These are phyloP conservation scores for Herpetomonas samuelpessoai DNA, from an alignment of 208 protist species.

Conservation along the genomic window DNA sequence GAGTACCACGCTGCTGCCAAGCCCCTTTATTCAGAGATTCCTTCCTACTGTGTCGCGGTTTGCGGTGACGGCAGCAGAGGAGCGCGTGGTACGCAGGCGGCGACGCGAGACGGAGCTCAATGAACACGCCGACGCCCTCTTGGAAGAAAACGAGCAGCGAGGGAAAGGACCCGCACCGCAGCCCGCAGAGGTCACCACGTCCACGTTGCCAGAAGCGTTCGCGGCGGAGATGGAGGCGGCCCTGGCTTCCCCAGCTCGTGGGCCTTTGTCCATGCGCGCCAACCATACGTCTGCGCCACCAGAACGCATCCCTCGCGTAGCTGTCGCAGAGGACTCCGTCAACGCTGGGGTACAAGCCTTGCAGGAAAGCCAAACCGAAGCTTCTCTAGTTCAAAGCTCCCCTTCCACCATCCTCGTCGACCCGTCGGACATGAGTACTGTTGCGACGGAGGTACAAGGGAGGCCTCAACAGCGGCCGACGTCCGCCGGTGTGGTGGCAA, in stretches of 20 bases:
- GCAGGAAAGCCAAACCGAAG: conserved; percentile 4
- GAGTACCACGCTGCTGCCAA: background rate
- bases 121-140: conserved; percentile 23
- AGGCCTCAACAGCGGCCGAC: conserved; percentile 2
- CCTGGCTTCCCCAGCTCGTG: no score
- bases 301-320: background rate
- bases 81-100: conserved; percentile 16
- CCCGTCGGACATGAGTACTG: background rate
- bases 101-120: conserved; percentile 16
- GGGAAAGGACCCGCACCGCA: no score
- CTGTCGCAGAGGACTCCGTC: background rate
- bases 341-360: conserved; percentile 4
- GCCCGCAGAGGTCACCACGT: no score
- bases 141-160: no score
- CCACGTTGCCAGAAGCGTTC: no score
- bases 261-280: no score
- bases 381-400: conserved; percentile 8
- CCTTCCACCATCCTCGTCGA: background rate
- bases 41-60: conserved; percentile 21
- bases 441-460: no score
- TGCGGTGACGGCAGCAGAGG: conserved; percentile 11
- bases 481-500: conserved; percentile 4
- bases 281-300: no score
- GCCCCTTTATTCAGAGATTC: background rate
- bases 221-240: no score